Evolutionary conservation across 768 basidiomycete genomes (phyloP).

Genomic region (Tylopilus rubrobrunneus): DNA sequence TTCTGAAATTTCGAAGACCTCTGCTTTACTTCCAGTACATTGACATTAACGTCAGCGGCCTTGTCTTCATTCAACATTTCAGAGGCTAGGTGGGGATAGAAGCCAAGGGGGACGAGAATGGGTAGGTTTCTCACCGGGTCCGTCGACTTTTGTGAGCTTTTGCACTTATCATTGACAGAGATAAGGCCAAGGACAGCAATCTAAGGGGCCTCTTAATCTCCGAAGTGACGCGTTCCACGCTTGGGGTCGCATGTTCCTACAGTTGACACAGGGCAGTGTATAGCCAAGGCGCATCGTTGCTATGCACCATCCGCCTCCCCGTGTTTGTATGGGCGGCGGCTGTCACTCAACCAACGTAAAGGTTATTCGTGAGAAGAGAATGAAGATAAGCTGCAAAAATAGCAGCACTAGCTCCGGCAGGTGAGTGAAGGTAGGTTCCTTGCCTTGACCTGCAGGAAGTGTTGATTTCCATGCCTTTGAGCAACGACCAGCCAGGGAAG

Average conservation of each 20-base stretch:
- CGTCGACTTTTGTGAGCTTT: not conserved
- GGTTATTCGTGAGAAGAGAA: too few relatives aligned
- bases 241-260: not conserved
- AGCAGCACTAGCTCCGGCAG: too few relatives aligned
- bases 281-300: too few relatives aligned
- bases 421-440: too few relatives aligned
- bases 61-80: conserved; percentile 25
- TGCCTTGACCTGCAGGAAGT: too few relatives aligned
- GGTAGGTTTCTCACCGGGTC: not conserved
- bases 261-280: not conserved
- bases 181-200: conserved; percentile 12
- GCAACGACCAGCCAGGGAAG: too few relatives aligned
- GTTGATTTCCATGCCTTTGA: too few relatives aligned
- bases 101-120: not conserved
- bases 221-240: not conserved
- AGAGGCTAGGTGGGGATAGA: not conserved
- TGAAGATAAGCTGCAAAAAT: too few relatives aligned
- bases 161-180: conserved; percentile 1
- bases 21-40: conserved; percentile 5
- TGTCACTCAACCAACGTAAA: too few relatives aligned
- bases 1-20: conserved; percentile 26
- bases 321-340: too few relatives aligned
- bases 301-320: too few relatives aligned
- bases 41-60: not conserved
- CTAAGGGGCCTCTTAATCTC: conserved; percentile 7